phyloP scores from a whole-genome alignment of 1,139 yeast species.

The Taphrina pruni region DNA sequence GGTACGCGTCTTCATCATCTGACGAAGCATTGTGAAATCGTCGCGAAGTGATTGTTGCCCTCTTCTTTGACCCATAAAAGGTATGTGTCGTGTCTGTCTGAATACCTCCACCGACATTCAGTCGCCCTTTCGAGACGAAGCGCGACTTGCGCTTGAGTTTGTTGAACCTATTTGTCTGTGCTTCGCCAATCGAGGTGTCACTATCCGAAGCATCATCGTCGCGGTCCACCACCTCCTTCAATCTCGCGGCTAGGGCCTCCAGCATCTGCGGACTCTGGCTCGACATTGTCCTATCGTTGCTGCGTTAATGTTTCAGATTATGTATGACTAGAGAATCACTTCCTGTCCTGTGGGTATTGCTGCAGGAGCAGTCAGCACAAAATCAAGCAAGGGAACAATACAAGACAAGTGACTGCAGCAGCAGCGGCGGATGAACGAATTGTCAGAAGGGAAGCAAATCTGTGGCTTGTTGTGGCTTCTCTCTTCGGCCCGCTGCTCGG shows the following conservation, averaged over 20 bases:
- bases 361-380: neutral
- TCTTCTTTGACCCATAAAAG: conserved; percentile 12
- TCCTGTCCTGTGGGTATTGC: neutral
- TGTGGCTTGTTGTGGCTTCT: neutral
- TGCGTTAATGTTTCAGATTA: neutral
- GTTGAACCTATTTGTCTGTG: conserved; percentile 36
- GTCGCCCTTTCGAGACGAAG: conserved; percentile 34
- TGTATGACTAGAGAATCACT: neutral
- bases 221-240: conserved; percentile 27
- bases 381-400: neutral
- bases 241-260: conserved; percentile 19
- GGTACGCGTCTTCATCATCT: conserved; percentile 40
- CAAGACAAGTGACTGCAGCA: neutral
- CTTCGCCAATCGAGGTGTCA: conserved; percentile 36
- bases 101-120: conserved; percentile 27
- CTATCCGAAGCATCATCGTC: conserved; percentile 38
- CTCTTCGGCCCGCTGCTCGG: too few relatives aligned
- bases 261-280: conserved; percentile 20
- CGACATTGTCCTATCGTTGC: neutral
- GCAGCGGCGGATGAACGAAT: neutral
- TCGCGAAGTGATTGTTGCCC: conserved; percentile 14
- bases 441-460: neutral
- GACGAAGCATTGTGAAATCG: conserved; percentile 10
- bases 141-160: conserved; percentile 42
- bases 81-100: conserved; percentile 28